Evolutionary conservation across 2,329 filamentous ascomycete species (phyloP), one percentile per base, ranked within the genome.

Genomic region (Talaromyces islandicus): DNA sequence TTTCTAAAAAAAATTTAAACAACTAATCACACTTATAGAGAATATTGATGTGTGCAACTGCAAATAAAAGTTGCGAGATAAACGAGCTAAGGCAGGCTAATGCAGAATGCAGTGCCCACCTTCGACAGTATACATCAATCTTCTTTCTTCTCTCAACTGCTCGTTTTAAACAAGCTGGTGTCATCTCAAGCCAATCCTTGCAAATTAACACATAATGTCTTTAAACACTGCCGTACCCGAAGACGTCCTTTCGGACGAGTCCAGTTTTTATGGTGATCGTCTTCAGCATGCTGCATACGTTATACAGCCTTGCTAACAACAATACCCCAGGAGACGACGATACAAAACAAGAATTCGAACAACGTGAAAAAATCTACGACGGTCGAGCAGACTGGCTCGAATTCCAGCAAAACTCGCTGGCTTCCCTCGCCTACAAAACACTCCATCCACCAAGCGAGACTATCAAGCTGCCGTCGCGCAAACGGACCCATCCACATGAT

Each of bases 291-390:
- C 52, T 14, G 38, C 21, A 35, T 10, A 11, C 41, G 21, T 54
- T 24, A 14, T 27, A 27, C 27, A 29, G 25, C 48, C 24, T n/a
- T 29, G 12, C 24, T 52, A 25, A 25, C 7, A 17, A 19, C 35
- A 17, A 24, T 17, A n/a, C 30, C 7, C 24, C 50, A 90, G 87
- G 88, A 56, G 82, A 85, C 59, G 77, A 82, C 9, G 72, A 80
- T 7, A 77, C 79, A 27, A 77, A 80, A 55, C 67, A 71, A 19
- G 69, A 71, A 1, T 78, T 88, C 0, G 75, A 84, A 64, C 66
- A 73, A n/a, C 78, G 80, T 52, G 81, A 81, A 14, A 69, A 74
- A n/a, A 66, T 67, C 17, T 86, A 87, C 65, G 75, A 86, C 64
- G 71, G 78, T 27, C 66, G 75, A 12, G 67, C 72, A 41, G 88